Evolutionary conservation across 108 stramenopile species (phyloP), one percentile per base, ranked within the genome.

Genomic region (Fistulifera pelliculosa): DNA sequence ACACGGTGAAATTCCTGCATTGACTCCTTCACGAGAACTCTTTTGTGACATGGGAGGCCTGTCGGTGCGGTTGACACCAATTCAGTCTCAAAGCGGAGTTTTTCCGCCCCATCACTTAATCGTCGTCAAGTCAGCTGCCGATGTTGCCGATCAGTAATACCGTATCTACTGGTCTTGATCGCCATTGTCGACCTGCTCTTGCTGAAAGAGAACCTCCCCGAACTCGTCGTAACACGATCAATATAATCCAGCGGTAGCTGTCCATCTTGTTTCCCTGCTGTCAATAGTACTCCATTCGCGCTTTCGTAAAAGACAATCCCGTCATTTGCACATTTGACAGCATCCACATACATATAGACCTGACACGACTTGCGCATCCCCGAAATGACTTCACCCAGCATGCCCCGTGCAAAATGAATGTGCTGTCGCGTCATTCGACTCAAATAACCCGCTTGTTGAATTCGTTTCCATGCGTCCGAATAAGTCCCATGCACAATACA

Each of bases 361-460:
- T 79, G 54, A 40, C 73, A 71, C 0, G 66, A 56, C 28, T 61
- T 47, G 50, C 89, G 76, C 89, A 90, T 90, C 19, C 89, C 89
- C 12, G 89, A 90, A 54, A 86, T 82, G 14, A 85, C 84, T 14
- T 69, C 74, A 0, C 47, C 54, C 17, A 80, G 81, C 57, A 90
- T 26, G 12, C 89, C 89, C 2, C 71, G 51, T 6, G 85, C 89
- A 71, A 81, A 86, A 62, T 90, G 89, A 40, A 90, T 90, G 38
- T 90, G 89, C 35, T 79, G 85, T 47, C 84, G 69, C 23, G 63
- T 80, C 83, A 82, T 86, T 45, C 70, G 65, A 25, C 47, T 57
- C 44, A 90, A 58, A n/a, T 85, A 84, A 40, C 75, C 66, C n/a
- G 53, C 58, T 41, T 61, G 41, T 40, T 85, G 85, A 16, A 68